A percentile compares a stretch with the other conserved stretches of the same genome.
Conservation (phyloP, 1,284 basidiomycete genomes). For the Heterobasidion parviporum region DNA sequence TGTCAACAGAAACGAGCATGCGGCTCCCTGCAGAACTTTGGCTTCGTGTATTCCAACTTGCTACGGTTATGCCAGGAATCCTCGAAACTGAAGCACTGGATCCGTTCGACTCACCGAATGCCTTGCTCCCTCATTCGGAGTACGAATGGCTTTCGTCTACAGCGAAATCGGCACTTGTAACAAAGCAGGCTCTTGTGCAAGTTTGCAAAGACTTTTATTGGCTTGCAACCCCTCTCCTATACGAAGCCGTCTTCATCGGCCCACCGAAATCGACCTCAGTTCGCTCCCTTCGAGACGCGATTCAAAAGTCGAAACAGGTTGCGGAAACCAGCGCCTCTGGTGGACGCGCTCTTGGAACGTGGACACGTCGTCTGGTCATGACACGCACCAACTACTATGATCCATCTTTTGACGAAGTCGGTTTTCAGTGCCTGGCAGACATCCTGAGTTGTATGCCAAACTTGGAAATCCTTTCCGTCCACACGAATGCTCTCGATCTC, state of each 20-base stretch:
- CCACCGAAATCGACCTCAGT: neutral
- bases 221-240: neutral
- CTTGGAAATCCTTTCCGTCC: neutral
- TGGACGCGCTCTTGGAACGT: neutral
- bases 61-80: neutral
- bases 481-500: neutral
- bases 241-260: neutral
- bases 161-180: neutral
- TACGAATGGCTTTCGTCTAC: neutral
- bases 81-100: neutral
- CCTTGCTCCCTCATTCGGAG: neutral
- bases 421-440: neutral
- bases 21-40: neutral
- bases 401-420: neutral
- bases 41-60: neutral
- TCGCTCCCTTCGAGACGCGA: neutral
- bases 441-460: neutral
- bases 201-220: neutral
- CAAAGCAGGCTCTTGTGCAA: neutral
- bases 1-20: neutral
- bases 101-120: neutral
- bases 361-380: neutral
- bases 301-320: neutral
- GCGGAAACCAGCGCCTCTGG: neutral
- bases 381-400: neutral